These are phyloP conservation scores for Cladobotryum mycophilum DNA, from an alignment of 2,329 filamentous ascomycete species.

Conservation along the genomic window DNA sequence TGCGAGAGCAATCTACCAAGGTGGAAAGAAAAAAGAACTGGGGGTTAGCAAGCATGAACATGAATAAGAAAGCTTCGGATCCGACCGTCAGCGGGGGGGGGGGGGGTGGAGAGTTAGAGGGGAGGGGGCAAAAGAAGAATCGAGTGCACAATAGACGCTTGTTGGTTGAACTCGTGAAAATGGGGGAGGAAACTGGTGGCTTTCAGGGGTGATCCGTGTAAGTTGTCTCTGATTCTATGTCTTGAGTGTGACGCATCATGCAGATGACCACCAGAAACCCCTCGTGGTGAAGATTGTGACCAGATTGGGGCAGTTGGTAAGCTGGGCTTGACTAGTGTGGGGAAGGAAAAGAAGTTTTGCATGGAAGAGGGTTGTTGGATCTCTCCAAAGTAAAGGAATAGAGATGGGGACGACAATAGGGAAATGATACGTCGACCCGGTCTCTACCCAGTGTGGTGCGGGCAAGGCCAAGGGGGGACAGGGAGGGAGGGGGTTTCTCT, in stretches of 20 bases:
- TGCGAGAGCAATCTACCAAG: constrained; percentile 51
- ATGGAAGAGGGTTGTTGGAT: constrained; percentile 4
- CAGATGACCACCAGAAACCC: background rate
- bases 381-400: constrained; percentile 4
- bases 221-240: background rate
- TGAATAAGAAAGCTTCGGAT: background rate
- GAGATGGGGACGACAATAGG: constrained; percentile 1
- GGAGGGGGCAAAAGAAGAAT: background rate
- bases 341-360: constrained; percentile 5
- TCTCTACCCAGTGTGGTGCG: too few species aligned
- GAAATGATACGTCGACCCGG: constrained; percentile 7
- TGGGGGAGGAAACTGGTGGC: background rate
- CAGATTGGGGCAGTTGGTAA: constrained; percentile 1
- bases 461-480: too few species aligned
- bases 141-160: background rate
- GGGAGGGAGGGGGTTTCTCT: background rate
- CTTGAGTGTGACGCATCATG: background rate
- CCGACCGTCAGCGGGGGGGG: constrained; percentile 8
- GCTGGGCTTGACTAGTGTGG: constrained; percentile 5
- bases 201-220: background rate
- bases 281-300: background rate
- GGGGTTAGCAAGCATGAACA: background rate
- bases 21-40: background rate
- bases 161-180: background rate
- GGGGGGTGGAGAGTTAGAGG: background rate